Base-by-base conservation (phyloP, 768 basidiomycete genomes). In the Boletus subcaerulescens region DNA sequence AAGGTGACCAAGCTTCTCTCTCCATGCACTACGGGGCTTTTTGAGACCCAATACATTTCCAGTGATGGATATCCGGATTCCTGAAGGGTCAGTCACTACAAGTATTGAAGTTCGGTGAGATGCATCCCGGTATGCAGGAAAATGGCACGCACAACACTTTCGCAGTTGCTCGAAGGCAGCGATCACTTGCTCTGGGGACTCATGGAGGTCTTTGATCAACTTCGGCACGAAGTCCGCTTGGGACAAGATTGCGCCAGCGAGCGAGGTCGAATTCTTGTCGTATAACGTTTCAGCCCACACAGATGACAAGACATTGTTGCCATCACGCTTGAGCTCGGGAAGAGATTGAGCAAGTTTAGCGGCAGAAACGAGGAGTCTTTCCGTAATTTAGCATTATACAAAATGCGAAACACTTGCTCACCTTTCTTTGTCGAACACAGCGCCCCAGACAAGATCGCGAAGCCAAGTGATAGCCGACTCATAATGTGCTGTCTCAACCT, bases 291-390 rank as follows among this genome's bases (percentile, higher is more conserved):
- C 80, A 17, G 80, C 73, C 73, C 82, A 86, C 31, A 93, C 73
- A 9, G 93, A 87, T 11, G 79, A 77, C 44, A 93, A 76, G 12
- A 98, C 89, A 29, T 82, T 87, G 65, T 75, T 83, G 13, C 94
- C 96, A 65, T 92, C 88, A 38, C 97, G 83, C 77, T 98, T 98
- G 62, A 91, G 75, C 66, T 93, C 88, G 3, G 97, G 96, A 32
- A 99, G 77, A 18, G 85, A 86, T 68, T 98, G 96, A 42, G 89
- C 85, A 22, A 92, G 82, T 71, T 97, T 98, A 15, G 93, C 92
- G 44, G 91, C 77, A 26, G 84, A 85, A 47, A 98, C 84, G 62
- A 87, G 84, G 33, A 99, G 74, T 47, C 95, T 96, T 48, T 22
- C 32, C 9, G 60, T 18, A 14, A 31, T 53, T 60, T 46, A 50